Evolutionary conservation across 805 yeast genomes (phyloP), one percentile per base, ranked within the genome.

Genomic region (Clavispora santaluciae): DNA sequence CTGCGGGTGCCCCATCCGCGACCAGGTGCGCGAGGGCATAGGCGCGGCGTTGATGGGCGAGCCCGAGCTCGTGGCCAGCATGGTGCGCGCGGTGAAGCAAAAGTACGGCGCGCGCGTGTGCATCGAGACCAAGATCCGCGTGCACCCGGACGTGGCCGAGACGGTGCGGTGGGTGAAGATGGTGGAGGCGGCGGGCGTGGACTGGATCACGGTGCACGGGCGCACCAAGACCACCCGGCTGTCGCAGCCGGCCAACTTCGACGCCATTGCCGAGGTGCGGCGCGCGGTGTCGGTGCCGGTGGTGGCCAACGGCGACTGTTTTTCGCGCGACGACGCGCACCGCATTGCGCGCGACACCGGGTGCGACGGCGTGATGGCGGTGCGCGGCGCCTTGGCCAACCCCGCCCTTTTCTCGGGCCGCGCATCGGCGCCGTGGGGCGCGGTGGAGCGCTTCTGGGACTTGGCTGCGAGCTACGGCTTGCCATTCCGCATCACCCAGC

Each of bases 281-380:
- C 73, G 74, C 16, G 62, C 68, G n/a, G 72, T 72, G 0, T 56
- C 50, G 3, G 79, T 83, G 0, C 98, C 97, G 0, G 89, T 93
- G 1, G 83, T 93, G n/a, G 96, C 98, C 2, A 93, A 93, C 56
- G 99, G 99, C n/a, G 98, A 93, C 61, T 90, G 95, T 55, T 84
- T 84, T 54, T 57, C 75, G 0, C 63, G 79, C 18, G 65, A 70
- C 13, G 96, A 88, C 57, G 82, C 85, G n/a, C 53, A 66, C 33
- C 56, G 59, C 15, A 90, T 91, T 21, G 77, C 78, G 0, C 64
- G 74, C 10, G 58, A 59, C 38, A 89, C 98, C 0, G 83, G 84
- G 1, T 88, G 79, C 30, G 93, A 87, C 57, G 99, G 98, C 6
- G 85, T 93, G 6, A 93, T 93, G 99, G 83, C 97, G 2, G 99